phyloP scores from a whole-genome alignment of 2,329 filamentous ascomycete species.

The Aspergillus fischeri region DNA sequence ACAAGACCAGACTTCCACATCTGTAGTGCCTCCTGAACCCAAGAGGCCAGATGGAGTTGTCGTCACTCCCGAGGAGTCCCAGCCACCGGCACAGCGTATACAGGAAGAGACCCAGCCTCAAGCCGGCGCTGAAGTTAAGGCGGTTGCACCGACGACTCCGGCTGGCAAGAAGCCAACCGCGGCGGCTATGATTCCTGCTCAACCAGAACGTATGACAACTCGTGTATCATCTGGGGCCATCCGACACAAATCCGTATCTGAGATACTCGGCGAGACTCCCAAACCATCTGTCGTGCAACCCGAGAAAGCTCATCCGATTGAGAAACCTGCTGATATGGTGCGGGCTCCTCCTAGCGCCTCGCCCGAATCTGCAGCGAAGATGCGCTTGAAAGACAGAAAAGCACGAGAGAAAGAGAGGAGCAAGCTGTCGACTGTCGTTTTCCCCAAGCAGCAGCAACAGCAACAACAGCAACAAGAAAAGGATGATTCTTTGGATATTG shows the following conservation, averaged over 20 bases:
- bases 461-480: conserved; percentile 49
- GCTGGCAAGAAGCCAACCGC: conserved; percentile 25
- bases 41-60: conserved; percentile 12
- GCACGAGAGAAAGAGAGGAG: conserved; percentile 56
- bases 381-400: conserved; percentile 48
- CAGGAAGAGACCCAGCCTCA: conserved; percentile 10
- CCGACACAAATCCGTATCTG: conserved; percentile 67
- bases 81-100: conserved; percentile 10
- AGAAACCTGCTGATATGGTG: conserved; percentile 24
- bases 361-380: conserved; percentile 33
- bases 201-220: conserved; percentile 60
- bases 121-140: conserved; percentile 11
- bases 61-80: conserved; percentile 8
- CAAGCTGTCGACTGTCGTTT: conserved; percentile 71
- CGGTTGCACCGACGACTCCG: conserved; percentile 11
- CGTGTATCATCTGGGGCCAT: conserved; percentile 67
- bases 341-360: conserved; percentile 13
- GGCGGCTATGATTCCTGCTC: conserved; percentile 26
- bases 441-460: conserved; percentile 62
- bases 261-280: conserved; percentile 62
- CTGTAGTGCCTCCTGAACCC: conserved; percentile 4
- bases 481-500: conserved; percentile 33
- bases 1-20: conserved; percentile 7
- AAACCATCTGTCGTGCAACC: conserved; percentile 30
- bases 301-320: conserved; percentile 36